phyloP scores from a whole-genome alignment of 2,329 filamentous ascomycete genomes.

The Neofusicoccum kwambonambiense region DNA sequence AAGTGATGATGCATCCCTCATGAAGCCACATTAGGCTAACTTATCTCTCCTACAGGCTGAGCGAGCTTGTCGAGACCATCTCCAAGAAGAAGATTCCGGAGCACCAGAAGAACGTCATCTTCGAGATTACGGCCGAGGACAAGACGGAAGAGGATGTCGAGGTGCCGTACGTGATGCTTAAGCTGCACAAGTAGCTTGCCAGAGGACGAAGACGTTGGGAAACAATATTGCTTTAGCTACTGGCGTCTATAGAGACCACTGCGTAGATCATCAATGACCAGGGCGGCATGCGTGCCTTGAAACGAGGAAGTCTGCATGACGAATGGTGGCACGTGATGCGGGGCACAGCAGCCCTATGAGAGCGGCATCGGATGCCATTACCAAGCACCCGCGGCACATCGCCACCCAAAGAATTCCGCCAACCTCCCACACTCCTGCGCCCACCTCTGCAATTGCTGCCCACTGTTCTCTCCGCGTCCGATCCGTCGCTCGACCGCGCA shows the following conservation, averaged over 20 bases:
- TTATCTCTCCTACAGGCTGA: conserved; percentile 61
- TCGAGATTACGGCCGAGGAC: conserved; percentile 93
- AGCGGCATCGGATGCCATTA: conserved; percentile 18
- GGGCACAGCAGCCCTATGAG: conserved; percentile 14
- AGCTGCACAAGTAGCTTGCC: conserved; percentile 51
- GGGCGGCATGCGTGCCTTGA: not conserved
- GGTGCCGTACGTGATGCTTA: conserved; percentile 94
- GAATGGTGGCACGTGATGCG: conserved; percentile 8
- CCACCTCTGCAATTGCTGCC: conserved; percentile 10
- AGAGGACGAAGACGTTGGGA: not conserved
- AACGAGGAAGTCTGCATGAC: not conserved
- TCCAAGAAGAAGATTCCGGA: conserved; percentile 88
- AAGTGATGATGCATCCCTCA: conserved; percentile 37
- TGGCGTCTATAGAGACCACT: conserved; percentile 6
- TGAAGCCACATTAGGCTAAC: not conserved
- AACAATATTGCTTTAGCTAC: not conserved
- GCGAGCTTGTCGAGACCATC: conserved; percentile 80
- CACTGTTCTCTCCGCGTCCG: not conserved
- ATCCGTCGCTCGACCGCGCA: too few species aligned
- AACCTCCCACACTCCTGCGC: not conserved
- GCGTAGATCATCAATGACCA: conserved; percentile 7
- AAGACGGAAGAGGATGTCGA: conserved; percentile 89
- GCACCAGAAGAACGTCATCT: conserved; percentile 93
- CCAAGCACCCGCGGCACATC: conserved; percentile 11
- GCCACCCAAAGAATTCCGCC: conserved; percentile 17